phyloP scores from a whole-genome alignment of 345 rosid species.

The Trapa incisa region DNA sequence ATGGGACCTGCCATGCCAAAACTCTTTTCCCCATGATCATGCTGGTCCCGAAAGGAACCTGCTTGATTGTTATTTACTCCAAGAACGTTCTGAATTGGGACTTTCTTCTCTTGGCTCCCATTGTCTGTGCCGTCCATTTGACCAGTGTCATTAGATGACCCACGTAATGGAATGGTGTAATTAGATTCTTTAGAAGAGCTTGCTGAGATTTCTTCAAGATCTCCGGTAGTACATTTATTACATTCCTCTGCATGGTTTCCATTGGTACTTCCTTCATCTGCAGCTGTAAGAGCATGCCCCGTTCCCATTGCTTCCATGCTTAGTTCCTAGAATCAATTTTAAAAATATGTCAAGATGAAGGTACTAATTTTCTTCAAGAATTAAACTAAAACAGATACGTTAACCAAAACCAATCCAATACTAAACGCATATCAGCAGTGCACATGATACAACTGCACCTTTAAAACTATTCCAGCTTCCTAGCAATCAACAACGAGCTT shows the following conservation, averaged over 20 bases:
- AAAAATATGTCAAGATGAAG: not conserved
- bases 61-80: not conserved
- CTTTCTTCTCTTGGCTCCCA: not conserved
- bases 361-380: not conserved
- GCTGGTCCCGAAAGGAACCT: conserved; percentile 20
- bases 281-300: not conserved
- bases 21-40: conserved; percentile 48
- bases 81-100: not conserved
- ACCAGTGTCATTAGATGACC: not conserved
- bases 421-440: too few species aligned
- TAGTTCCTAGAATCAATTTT: not conserved
- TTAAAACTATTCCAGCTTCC: not conserved
- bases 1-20: conserved; percentile 54
- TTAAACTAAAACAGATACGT: not conserved
- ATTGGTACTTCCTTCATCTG: conserved; percentile 8
- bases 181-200: not conserved
- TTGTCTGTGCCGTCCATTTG: not conserved
- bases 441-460: not conserved
- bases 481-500: not conserved
- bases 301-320: not conserved
- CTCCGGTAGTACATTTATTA: not conserved
- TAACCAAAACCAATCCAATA: too few species aligned
- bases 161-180: not conserved
- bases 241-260: not conserved
- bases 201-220: not conserved